These are phyloP conservation scores for Aureobasidium namibiae DNA, from an alignment of 2,329 filamentous ascomycete species.

Conservation along the genomic window DNA sequence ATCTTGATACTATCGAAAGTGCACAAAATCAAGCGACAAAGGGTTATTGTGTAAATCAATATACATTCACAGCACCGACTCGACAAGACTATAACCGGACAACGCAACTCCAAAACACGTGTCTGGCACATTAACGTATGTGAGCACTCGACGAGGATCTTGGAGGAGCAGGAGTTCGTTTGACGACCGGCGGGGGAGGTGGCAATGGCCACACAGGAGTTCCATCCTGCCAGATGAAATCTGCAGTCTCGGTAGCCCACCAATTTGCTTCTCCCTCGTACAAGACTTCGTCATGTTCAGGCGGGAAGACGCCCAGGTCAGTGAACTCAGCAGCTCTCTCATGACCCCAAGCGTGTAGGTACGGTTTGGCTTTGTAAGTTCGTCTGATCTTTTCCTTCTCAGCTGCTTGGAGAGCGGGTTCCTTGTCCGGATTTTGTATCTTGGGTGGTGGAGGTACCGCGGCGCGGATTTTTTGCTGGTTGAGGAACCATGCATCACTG, in stretches of 20 bases:
- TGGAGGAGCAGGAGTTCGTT: too few species aligned
- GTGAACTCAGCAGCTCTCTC: background rate
- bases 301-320: background rate
- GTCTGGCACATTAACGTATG: too few species aligned
- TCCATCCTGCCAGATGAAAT: background rate
- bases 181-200: too few species aligned
- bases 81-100: too few species aligned
- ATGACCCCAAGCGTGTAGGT: background rate
- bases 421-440: background rate
- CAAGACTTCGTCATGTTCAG: background rate
- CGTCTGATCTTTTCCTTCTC: background rate
- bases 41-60: too few species aligned
- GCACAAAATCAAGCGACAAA: too few species aligned
- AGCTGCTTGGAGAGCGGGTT: background rate
- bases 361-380: background rate
- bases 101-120: too few species aligned
- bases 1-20: too few species aligned
- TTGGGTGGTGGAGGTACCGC: background rate
- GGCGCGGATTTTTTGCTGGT: background rate
- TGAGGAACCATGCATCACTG: background rate
- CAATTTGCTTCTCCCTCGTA: background rate
- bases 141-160: too few species aligned
- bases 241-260: background rate
- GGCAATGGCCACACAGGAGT: background rate
- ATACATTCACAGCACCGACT: too few species aligned